A percentile compares a stretch with the other conserved stretches of the same genome.
phyloP scores from a whole-genome alignment of 192 early-diverging fungal genomes.

The Coemansia sp. region DNA sequence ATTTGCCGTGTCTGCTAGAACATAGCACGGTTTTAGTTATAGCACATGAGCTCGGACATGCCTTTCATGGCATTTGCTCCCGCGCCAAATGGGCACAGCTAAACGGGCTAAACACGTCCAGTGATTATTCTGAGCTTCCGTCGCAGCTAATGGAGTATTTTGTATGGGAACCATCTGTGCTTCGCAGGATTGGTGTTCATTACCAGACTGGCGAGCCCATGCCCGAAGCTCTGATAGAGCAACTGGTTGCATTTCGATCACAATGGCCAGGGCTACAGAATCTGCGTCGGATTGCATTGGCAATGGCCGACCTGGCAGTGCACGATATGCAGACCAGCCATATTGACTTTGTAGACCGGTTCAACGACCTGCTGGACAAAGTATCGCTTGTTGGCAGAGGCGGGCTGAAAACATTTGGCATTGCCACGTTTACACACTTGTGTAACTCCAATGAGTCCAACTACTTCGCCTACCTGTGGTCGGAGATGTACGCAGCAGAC shows the following conservation, averaged over 20 bases:
- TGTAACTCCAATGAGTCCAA: slow-evolving; percentile 61
- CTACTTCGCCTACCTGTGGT: slow-evolving; percentile 72
- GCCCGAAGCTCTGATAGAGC: slow-evolving; percentile 58
- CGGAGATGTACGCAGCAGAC: slow-evolving; percentile 71
- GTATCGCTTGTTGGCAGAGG: slow-evolving; percentile 9
- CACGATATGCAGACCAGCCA: slow-evolving; percentile 35
- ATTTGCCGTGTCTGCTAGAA: too few species aligned
- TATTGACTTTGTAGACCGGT: slow-evolving; percentile 17
- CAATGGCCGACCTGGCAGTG: too few species aligned
- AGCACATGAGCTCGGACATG: slow-evolving; percentile 69
- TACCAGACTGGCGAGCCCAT: slow-evolving; percentile 60
- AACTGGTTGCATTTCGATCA: slow-evolving; percentile 58
- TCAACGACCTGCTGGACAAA: slow-evolving; percentile 27
- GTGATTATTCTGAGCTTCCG: too few species aligned
- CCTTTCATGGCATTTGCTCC: slow-evolving; percentile 57
- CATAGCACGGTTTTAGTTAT: too few species aligned
- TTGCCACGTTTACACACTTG: slow-evolving; percentile 55
- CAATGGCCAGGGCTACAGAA: too few species aligned
- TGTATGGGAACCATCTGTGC: slow-evolving; percentile 56
- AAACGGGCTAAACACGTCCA: slow-evolving; percentile 55
- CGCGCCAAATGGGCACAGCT: slow-evolving; percentile 60
- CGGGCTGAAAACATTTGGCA: slow-evolving; percentile 35
- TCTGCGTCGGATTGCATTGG: too few species aligned
- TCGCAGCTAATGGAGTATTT: slow-evolving; percentile 82
- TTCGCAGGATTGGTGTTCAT: slow-evolving; percentile 56